Base-by-base conservation (phyloP, 2,329 filamentous ascomycete species). In the Aplosporella prunicola region DNA sequence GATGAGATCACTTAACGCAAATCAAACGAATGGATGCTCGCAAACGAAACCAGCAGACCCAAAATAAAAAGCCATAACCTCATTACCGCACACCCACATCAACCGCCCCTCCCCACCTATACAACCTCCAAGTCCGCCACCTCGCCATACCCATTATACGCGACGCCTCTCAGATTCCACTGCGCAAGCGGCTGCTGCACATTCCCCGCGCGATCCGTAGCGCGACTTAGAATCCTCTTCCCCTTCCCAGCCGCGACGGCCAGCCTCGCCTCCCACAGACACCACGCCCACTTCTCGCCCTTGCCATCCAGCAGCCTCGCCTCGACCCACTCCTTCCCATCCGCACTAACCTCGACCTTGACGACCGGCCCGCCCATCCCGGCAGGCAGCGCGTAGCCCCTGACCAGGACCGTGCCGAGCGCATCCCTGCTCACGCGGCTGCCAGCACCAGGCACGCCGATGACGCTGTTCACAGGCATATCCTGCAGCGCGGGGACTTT, bases 131-230 rank as follows among this genome's bases (percentile, higher is more conserved):
- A 46, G 25, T 67, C 62, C 45, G 56, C 66, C 20, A 61, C 63
- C 46, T 74, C 68, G 2, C 73, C 74, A 55, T 71, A 78, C 1
- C 70, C 74, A 55, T 75, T 74, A 54, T 78, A 78, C 18, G 62
- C 71, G 5, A 78, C 71, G 1, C 74, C 74, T 40, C 74, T 61
- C 41, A 74, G 52, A 52, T 78, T 78, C 74, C 74, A 78, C 47
- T 66, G 53, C 3, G 66, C 62, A 39, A 58, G 57, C 43, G 61
- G 53, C 15, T 53, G 55, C 48, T 78, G 74, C 16, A 56, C 57
- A 48, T 75, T 71, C 3, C 72, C 71, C 17, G 57, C 66, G 25
- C 47, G 56, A 56, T 78, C 74, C 5, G 64, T 71, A 1, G 72
- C 73, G 23, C 69, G 63, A 50, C 71, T 73, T 42, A 68, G 57